Evolutionary conservation across 2,329 filamentous ascomycete genomes (phyloP).

Genomic region (Talaromyces marneffei): DNA sequence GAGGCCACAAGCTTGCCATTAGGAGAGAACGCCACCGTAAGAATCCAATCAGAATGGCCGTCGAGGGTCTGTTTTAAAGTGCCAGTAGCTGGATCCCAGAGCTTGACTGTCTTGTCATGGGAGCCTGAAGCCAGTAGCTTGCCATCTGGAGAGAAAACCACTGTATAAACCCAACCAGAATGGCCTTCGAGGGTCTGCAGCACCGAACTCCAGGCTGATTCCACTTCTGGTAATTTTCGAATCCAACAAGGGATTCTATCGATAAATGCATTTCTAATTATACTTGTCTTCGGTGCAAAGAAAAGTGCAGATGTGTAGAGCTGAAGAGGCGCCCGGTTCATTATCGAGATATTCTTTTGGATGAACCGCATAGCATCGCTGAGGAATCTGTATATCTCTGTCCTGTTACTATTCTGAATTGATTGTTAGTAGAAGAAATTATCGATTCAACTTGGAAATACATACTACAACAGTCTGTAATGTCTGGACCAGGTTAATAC

Average conservation of each 20-base stretch:
- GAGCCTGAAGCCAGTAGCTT: no score
- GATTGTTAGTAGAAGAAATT: no score
- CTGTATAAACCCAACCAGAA: no score
- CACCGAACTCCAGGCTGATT: no score
- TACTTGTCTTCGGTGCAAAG: not conserved
- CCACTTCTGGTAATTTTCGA: not conserved
- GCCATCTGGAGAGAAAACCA: no score
- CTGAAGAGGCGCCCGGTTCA: not conserved
- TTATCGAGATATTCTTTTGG: not conserved
- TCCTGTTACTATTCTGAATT: not conserved
- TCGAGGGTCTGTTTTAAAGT: not conserved
- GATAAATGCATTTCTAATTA: not conserved
- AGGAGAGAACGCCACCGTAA: slow-evolving; percentile 3
- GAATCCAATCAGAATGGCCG: not conserved
- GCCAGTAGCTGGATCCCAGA: no score
- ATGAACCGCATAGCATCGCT: not conserved
- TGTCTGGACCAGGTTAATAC: not conserved
- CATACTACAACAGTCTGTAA: no score
- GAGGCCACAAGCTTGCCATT: no score
- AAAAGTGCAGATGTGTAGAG: not conserved
- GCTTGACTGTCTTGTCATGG: no score
- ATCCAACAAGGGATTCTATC: not conserved
- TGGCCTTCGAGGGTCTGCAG: not conserved
- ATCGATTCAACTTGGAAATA: not conserved
- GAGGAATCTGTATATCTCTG: not conserved